These are phyloP conservation scores for Sambucus nigra DNA, from an alignment of 129 eudicot species.

Conservation along the genomic window DNA sequence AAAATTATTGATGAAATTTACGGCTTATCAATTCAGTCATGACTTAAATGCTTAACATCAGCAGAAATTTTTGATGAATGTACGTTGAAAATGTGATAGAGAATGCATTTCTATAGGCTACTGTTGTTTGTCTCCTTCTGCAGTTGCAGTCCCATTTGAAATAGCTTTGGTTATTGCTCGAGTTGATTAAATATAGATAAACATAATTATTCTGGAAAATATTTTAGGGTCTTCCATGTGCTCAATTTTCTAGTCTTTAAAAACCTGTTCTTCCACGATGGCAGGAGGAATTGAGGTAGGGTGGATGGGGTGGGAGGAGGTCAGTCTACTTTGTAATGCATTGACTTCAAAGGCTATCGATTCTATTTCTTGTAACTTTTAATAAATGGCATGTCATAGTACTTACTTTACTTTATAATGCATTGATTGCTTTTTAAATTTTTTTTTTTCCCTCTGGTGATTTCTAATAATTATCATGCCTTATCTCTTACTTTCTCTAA, in stretches of 20 bases:
- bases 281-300: no score
- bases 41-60: not conserved
- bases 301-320: no score
- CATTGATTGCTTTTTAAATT: no score
- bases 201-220: not conserved
- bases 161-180: not conserved
- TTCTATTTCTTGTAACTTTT: not conserved
- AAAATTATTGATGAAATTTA: not conserved
- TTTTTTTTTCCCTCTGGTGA: no score
- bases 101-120: no score
- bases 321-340: slow-evolving; percentile 3
- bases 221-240: not conserved
- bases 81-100: not conserved
- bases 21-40: not conserved
- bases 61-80: not conserved
- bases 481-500: not conserved
- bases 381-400: not conserved
- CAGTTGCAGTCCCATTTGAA: no score
- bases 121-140: no score
- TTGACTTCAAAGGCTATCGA: not conserved
- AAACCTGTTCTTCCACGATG: not conserved
- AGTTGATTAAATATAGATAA: not conserved
- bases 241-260: not conserved
- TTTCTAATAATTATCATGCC: no score
- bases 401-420: not conserved